phyloP scores from a whole-genome alignment of 2,329 filamentous ascomycete species.

The Colletotrichum limetticola region DNA sequence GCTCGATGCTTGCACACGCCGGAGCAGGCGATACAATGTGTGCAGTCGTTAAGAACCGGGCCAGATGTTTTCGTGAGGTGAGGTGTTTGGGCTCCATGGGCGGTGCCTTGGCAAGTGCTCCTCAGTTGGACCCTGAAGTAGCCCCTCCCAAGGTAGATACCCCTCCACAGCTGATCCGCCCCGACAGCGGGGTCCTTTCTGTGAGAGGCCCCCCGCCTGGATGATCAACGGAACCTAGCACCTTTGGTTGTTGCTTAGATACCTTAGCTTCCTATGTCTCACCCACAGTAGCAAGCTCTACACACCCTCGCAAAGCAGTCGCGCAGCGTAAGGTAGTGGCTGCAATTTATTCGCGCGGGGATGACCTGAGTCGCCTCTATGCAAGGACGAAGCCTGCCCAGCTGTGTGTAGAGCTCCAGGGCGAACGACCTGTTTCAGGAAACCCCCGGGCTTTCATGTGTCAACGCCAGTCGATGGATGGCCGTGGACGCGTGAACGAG shows the following conservation, averaged over 20 bases:
- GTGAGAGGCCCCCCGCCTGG: background rate
- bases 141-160: background rate
- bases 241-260: background rate
- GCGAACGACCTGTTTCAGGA: conserved; percentile 26
- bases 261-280: background rate
- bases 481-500: background rate
- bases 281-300: background rate
- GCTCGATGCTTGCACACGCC: background rate
- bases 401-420: conserved; percentile 4
- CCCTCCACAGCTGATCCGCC: conserved; percentile 10
- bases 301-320: background rate
- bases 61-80: background rate
- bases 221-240: conserved; percentile 7
- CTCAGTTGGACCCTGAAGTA: conserved; percentile 2
- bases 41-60: background rate
- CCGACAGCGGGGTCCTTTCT: conserved; percentile 8
- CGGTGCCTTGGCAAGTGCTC: background rate
- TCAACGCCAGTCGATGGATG: background rate
- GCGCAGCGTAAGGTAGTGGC: background rate
- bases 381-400: conserved; percentile 15
- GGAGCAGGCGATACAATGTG: background rate
- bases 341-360: conserved; percentile 14
- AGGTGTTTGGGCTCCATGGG: background rate
- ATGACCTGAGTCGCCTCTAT: conserved; percentile 21
- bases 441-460: background rate